A percentile compares a stretch with the other conserved stretches of the same genome.
These are phyloP conservation scores for Candida michaelii DNA, from an alignment of 805 yeast species.

Conservation along the genomic window DNA sequence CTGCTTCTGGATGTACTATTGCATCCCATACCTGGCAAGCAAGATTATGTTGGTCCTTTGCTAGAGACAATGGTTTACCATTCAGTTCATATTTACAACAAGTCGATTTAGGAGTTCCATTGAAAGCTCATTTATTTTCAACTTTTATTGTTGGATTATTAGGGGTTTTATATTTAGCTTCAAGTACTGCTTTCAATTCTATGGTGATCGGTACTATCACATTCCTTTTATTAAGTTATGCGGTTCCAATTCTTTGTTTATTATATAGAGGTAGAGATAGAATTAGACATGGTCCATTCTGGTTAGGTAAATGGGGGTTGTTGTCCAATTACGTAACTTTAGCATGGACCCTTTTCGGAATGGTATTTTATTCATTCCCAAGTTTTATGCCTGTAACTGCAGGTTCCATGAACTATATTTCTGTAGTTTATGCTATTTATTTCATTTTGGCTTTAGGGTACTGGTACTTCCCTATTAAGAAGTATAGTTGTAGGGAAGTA, in stretches of 20 bases:
- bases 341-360: slow-evolving; percentile 35
- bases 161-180: slow-evolving; percentile 37
- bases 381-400: slow-evolving; percentile 24
- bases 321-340: slow-evolving; percentile 34
- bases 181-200: slow-evolving; percentile 41
- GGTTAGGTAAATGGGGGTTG: slow-evolving; percentile 40
- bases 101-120: slow-evolving; percentile 38
- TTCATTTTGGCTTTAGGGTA: slow-evolving; percentile 35
- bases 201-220: slow-evolving; percentile 36
- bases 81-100: slow-evolving; percentile 37
- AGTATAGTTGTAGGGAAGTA: slow-evolving; percentile 35
- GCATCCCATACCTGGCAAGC: slow-evolving; percentile 46
- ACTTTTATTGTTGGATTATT: slow-evolving; percentile 32
- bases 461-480: slow-evolving; percentile 37
- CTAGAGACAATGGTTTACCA: slow-evolving; percentile 46
- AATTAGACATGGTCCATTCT: slow-evolving; percentile 41
- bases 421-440: slow-evolving; percentile 21
- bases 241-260: slow-evolving; percentile 36
- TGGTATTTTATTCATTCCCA: slow-evolving; percentile 42
- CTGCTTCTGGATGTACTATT: slow-evolving; percentile 40
- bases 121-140: slow-evolving; percentile 41
- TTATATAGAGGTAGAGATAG: slow-evolving; percentile 37
- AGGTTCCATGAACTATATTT: slow-evolving; percentile 24
- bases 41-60: slow-evolving; percentile 43
- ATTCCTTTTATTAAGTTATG: slow-evolving; percentile 35